Evolutionary conservation across 2,329 filamentous ascomycete genomes (phyloP), one percentile per base, ranked within the genome.

Genomic region (Alternaria ethzedia): DNA sequence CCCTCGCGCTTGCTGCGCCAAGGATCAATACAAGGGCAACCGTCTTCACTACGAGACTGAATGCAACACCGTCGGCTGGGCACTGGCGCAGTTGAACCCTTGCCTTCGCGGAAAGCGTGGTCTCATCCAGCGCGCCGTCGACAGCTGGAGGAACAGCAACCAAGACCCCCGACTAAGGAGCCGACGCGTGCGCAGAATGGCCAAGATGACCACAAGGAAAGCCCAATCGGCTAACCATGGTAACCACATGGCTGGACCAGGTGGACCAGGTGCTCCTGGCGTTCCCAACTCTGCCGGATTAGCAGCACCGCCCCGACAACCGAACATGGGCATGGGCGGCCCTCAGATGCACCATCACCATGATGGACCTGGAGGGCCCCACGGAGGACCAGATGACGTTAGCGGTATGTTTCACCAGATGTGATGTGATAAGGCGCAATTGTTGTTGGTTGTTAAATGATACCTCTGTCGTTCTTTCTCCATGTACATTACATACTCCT

Each of bases 11-110:
- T 97, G 94, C 84, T 97, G 94, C 80, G 88, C 89, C 70, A 98
- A 98, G 82, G 95, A 98, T 63, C 91, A 97, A 78, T 99, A 99
- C 84, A 91, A 94, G 64, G 96, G 96, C 65, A 99, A 99, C 80
- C 91, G 96, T 15, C 84, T 97, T 70, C 92, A 96, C 71, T 99
- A 99, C 81, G 96, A 99, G 84, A 97, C 93, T 15, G 96, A 99
- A 83, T 99, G 96, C 86, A 99, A 99, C 82, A 93, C 94, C 0
- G 96, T 99, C n/a, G 96, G 96, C n/a, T 99, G 96, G 96, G 95
- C 95, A 12, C 83, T 99, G 70, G 96, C 96, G 3, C 91, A 98
- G 77, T 84, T 99, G 57, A 99, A 99, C 80, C 90, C 94, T 8
- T 91, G 92, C 61, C 86, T 98, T 63, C 89, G 95, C 67, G 95